These are phyloP conservation scores for Starmerella cellae DNA, from an alignment of 805 yeast genomes.

Conservation along the genomic window DNA sequence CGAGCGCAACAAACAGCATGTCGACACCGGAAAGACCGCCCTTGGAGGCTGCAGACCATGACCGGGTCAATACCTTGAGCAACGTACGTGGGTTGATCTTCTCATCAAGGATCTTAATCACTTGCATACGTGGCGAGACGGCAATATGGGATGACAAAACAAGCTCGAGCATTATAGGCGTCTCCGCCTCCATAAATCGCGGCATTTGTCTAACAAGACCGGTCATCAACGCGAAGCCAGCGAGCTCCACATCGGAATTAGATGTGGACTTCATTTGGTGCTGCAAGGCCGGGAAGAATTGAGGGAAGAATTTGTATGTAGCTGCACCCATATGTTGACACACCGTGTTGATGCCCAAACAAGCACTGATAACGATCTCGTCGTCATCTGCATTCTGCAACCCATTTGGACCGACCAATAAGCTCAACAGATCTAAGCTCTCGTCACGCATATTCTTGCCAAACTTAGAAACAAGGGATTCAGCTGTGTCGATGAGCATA, in stretches of 20 bases:
- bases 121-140: constrained; percentile 37
- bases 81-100: constrained; percentile 56
- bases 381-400: constrained; percentile 45
- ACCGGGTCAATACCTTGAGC: constrained; percentile 44
- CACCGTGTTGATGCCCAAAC: constrained; percentile 56
- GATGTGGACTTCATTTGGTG: constrained; percentile 25
- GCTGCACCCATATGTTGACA: constrained; percentile 72
- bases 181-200: constrained; percentile 59
- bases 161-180: constrained; percentile 47
- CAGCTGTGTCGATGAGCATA: constrained; percentile 22
- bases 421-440: constrained; percentile 37
- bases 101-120: constrained; percentile 45
- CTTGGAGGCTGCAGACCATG: constrained; percentile 41
- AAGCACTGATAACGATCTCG: constrained; percentile 49
- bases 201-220: constrained; percentile 74
- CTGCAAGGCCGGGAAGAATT: constrained; percentile 64
- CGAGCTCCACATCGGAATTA: constrained; percentile 33
- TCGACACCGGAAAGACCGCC: constrained; percentile 40
- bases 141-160: constrained; percentile 37
- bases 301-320: constrained; percentile 70
- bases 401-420: constrained; percentile 42
- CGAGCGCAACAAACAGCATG: constrained; percentile 54
- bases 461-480: constrained; percentile 50
- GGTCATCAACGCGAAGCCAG: constrained; percentile 59
- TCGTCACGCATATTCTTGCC: constrained; percentile 33